Conservation (phyloP, 1,284 basidiomycete species). For the Xerocomus minutiporus region DNA sequence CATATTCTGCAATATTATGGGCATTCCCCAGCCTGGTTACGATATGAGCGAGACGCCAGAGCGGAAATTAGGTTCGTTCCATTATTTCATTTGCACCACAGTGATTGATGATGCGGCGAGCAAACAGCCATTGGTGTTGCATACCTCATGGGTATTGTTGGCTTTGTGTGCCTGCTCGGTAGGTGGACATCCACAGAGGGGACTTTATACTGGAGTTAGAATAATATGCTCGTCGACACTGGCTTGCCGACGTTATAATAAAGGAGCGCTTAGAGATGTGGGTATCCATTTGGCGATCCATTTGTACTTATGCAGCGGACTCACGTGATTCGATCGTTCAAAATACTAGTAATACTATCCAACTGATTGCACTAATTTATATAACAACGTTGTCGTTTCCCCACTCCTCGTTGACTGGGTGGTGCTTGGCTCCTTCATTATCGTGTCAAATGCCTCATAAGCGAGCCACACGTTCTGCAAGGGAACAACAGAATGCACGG, state of each 20-base stretch:
- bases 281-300: background rate
- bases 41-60: slow-evolving; percentile 35
- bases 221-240: slow-evolving; percentile 7
- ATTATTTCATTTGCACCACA: slow-evolving; percentile 8
- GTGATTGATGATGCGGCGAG: slow-evolving; percentile 6
- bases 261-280: background rate
- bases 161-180: slow-evolving; percentile 34
- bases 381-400: slow-evolving; percentile 16
- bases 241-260: slow-evolving; percentile 7
- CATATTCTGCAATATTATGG: slow-evolving; percentile 93
- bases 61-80: slow-evolving; percentile 35
- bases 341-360: background rate
- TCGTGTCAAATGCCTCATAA: slow-evolving; percentile 57
- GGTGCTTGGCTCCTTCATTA: slow-evolving; percentile 15
- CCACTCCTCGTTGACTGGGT: background rate
- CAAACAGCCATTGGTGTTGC: slow-evolving; percentile 41
- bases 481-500: slow-evolving; percentile 38
- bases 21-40: slow-evolving; percentile 58
- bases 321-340: slow-evolving; percentile 18
- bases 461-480: slow-evolving; percentile 49
- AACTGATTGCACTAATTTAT: background rate
- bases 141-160: slow-evolving; percentile 48
- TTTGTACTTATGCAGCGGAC: background rate
- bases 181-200: slow-evolving; percentile 36
- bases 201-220: slow-evolving; percentile 37